Evolutionary conservation across 2,329 filamentous ascomycete genomes (phyloP), one percentile per base, ranked within the genome.

Genomic region (Colletotrichum sp.): DNA sequence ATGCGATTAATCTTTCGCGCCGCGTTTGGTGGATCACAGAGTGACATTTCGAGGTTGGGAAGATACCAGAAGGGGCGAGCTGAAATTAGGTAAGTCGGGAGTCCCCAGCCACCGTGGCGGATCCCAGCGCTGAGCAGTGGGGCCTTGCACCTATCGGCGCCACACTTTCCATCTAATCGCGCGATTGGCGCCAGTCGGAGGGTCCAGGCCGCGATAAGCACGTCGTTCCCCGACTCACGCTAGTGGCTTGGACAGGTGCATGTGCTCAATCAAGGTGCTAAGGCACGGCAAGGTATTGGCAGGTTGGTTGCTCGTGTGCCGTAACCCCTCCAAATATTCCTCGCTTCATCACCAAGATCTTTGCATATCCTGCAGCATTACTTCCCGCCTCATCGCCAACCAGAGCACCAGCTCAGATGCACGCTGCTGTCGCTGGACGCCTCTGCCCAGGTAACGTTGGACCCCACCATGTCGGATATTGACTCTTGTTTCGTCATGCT

Each of bases 401-500:
- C 57, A 18, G 36, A 71, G 26, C 14, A 60, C 30, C 66, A 48
- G 34, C 43, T n/a, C 43, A 36, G 43, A 66, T 65, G 69, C 43
- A 26, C 21, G 52, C 39, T 55, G 63, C 48, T 43, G 39, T 52
- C 36, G 28, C 30, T 65, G 60, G 52, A 30, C 16, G 30, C 48
- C 39, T 59, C 21, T 26, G 32, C 59, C 18, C 66, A 75, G 60
- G 74, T 76, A 75, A 63, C 52, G 63, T 67, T 71, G 30, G 52
- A 76, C 74, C 74, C 71, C 74, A 70, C 74, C 66, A 67, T 26
- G 14, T 63, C 67, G 66, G 71, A 76, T 70, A 74, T 75, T 67
- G 71, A 71, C 34, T 76, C 52, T 74, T 76, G 71, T 75, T 76
- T 76, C 74, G 74, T 75, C 74, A 76, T 76, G 74, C 71, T 76